Conservation (phyloP, 169 alveolate species). For the Plasmodium inui region DNA sequence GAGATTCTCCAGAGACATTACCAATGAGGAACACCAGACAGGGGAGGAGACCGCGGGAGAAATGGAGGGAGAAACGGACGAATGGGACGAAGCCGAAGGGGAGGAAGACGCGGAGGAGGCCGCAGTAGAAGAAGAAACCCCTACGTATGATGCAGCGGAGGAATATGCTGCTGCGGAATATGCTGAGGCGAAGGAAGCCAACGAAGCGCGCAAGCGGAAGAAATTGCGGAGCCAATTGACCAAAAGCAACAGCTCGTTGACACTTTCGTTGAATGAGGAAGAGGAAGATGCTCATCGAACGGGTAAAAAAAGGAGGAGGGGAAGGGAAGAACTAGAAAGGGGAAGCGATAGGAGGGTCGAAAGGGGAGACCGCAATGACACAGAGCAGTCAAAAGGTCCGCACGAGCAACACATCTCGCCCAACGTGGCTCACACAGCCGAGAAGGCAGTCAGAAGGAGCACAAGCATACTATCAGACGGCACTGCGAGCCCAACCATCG, state of each 20-base stretch:
- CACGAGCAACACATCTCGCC: background rate
- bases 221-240: background rate
- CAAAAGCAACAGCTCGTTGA: background rate
- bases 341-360: background rate
- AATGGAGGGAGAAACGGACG: background rate
- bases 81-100: conserved; percentile 1
- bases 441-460: background rate
- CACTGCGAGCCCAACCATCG: background rate
- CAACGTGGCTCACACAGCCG: background rate
- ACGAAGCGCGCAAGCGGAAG: background rate
- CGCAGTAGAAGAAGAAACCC: background rate
- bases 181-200: background rate
- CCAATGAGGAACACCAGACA: background rate
- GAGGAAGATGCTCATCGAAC: background rate
- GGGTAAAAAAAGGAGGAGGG: background rate
- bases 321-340: background rate
- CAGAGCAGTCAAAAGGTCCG: background rate
- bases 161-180: background rate
- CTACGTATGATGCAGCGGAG: background rate
- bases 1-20: background rate
- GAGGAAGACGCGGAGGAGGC: background rate
- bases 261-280: background rate
- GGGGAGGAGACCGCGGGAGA: conserved; percentile 1
- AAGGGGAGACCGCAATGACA: background rate
- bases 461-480: conserved; percentile 2